These are phyloP conservation scores for Conticribra weissflogii DNA, from an alignment of 108 stramenopile species.

Conservation along the genomic window DNA sequence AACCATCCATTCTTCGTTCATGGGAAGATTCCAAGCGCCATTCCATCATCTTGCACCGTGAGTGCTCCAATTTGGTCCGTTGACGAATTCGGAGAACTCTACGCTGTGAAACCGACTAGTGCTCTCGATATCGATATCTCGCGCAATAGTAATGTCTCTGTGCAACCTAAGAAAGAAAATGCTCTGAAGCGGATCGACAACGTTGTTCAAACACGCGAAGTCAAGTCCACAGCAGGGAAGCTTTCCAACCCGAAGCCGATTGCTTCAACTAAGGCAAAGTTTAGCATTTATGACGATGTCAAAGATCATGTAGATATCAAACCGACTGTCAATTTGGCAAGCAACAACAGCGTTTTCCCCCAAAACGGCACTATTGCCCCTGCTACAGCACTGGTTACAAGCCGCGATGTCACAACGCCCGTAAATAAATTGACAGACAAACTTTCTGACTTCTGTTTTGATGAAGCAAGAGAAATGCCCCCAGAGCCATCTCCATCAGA, in stretches of 20 bases:
- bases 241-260: background rate
- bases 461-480: slow-evolving; percentile 20
- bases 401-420: background rate
- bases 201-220: background rate
- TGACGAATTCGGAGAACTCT: slow-evolving; percentile 57
- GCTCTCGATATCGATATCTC: slow-evolving; percentile 36
- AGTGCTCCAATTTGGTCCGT: slow-evolving; percentile 71
- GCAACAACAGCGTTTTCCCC: background rate
- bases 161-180: background rate
- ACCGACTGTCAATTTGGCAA: background rate
- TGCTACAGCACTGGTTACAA: background rate
- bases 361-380: background rate
- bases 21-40: slow-evolving; percentile 54
- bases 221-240: slow-evolving; percentile 1
- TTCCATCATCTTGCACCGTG: slow-evolving; percentile 63
- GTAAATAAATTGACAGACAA: slow-evolving; percentile 23
- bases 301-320: slow-evolving; percentile 28
- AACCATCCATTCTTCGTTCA: slow-evolving; percentile 86
- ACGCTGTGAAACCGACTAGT: slow-evolving; percentile 43
- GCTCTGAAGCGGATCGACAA: slow-evolving; percentile 8
- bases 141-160: background rate
- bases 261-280: slow-evolving; percentile 21
- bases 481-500: slow-evolving; percentile 1
- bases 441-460: slow-evolving; percentile 28
- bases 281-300: slow-evolving; percentile 48